phyloP scores from a whole-genome alignment of 2,329 filamentous ascomycete genomes.

The Coniosporium tulheliwenetii region DNA sequence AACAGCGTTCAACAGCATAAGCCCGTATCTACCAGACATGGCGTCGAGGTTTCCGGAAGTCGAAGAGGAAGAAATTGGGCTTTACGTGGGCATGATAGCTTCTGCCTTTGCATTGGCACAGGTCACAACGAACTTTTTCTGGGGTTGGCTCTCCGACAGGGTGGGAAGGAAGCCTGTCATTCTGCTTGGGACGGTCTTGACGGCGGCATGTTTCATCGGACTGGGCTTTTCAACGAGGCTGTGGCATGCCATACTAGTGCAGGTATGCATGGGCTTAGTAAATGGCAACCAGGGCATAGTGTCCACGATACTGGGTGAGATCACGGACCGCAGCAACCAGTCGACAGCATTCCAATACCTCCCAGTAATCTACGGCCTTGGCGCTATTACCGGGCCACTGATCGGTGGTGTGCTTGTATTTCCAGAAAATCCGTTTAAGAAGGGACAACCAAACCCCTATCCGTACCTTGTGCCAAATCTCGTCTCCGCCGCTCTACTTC shows the following conservation, averaged over 20 bases:
- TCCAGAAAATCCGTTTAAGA: conserved; percentile 39
- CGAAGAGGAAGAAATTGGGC: conserved; percentile 50
- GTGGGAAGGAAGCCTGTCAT: conserved; percentile 74
- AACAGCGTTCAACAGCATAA: conserved; percentile 91
- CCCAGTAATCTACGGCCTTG: conserved; percentile 89
- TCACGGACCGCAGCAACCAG: conserved; percentile 91
- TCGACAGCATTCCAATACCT: conserved; percentile 86
- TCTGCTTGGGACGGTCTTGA: conserved; percentile 65
- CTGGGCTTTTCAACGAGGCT: conserved; percentile 79
- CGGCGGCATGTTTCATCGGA: conserved; percentile 63
- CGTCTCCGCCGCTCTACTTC: conserved; percentile 55
- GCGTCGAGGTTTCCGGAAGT: conserved; percentile 72
- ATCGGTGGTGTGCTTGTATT: conserved; percentile 75
- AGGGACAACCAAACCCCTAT: conserved; percentile 40
- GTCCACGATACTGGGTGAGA: conserved; percentile 82
- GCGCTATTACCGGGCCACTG: conserved; percentile 81
- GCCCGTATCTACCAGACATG: conserved; percentile 90
- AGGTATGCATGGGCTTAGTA: conserved; percentile 78
- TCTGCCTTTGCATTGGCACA: conserved; percentile 88
- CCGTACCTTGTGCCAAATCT: conserved; percentile 81
- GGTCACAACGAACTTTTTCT: conserved; percentile 80
- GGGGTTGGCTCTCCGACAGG: conserved; percentile 70
- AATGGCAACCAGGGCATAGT: conserved; percentile 95
- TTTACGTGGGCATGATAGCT: conserved; percentile 83
- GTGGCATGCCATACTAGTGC: conserved; percentile 73